phyloP scores from a whole-genome alignment of 83 land plant genomes.

The Picea mariana region DNA sequence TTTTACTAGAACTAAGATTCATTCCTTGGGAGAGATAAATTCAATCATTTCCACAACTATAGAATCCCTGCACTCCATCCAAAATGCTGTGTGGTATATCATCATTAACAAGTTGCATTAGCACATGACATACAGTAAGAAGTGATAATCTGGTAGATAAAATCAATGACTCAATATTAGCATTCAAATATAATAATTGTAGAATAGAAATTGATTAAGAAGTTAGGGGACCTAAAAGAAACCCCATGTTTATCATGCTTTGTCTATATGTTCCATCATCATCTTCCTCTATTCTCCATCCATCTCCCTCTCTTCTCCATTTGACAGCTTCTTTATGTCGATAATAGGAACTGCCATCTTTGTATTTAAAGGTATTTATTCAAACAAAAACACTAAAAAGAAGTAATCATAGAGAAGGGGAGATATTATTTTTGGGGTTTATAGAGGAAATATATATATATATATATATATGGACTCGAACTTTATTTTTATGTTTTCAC shows the following conservation, averaged over 20 bases:
- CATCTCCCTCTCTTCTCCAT: background rate
- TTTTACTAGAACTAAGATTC: conserved; percentile 18
- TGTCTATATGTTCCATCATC: conserved; percentile 33
- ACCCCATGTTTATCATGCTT: conserved; percentile 61
- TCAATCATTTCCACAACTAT: conserved; percentile 39
- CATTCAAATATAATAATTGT: background rate
- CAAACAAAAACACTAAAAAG: too few relatives aligned
- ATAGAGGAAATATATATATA: too few relatives aligned
- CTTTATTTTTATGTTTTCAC: too few relatives aligned
- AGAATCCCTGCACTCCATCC: conserved; percentile 61
- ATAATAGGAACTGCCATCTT: conserved; percentile 35
- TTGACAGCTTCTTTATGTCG: conserved; percentile 28
- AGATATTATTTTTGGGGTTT: too few relatives aligned
- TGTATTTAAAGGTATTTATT: too few relatives aligned
- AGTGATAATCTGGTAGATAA: background rate
- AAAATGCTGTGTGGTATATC: conserved; percentile 41
- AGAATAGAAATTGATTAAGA: background rate
- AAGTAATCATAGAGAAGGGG: too few relatives aligned
- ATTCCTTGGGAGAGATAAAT: conserved; percentile 8
- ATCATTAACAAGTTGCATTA: conserved; percentile 52
- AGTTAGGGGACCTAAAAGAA: conserved; percentile 43
- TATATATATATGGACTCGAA: too few relatives aligned
- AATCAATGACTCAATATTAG: background rate
- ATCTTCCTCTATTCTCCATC: conserved; percentile 27
- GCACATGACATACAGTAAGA: background rate